Evolutionary conservation across 345 rosid species (phyloP).

Genomic region (Bretschneidera sinensis): DNA sequence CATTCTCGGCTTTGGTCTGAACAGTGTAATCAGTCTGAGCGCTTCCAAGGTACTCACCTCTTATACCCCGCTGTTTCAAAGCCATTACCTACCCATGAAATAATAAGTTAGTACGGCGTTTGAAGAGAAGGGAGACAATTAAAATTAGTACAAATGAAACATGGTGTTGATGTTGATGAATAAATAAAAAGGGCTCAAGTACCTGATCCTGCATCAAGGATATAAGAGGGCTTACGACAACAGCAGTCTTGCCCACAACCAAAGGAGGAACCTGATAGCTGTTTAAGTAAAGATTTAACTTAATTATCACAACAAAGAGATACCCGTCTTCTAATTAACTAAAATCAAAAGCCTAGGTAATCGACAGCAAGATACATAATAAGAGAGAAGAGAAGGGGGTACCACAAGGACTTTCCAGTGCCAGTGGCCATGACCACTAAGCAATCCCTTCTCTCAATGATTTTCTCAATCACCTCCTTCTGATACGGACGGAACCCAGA

Average conservation of each 20-base stretch:
- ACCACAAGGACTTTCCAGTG: constrained; percentile 51
- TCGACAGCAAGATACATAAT: not conserved
- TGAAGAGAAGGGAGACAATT: not conserved
- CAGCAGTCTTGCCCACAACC: too few relatives aligned
- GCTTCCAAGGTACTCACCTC: constrained; percentile 44
- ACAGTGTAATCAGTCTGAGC: constrained; percentile 38
- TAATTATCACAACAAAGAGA: too few relatives aligned
- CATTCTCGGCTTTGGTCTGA: constrained; percentile 30
- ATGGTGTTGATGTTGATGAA: too few relatives aligned
- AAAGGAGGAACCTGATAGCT: too few relatives aligned
- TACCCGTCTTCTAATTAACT: too few relatives aligned
- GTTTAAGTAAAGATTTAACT: too few relatives aligned
- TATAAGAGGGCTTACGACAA: too few relatives aligned
- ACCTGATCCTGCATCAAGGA: too few relatives aligned
- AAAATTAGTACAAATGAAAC: not conserved
- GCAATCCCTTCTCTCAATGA: constrained; percentile 30
- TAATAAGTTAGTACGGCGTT: not conserved
- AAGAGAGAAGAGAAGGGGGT: not conserved
- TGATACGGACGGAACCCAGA: constrained; percentile 36
- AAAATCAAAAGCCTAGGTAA: constrained; percentile 17
- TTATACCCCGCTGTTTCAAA: constrained; percentile 37
- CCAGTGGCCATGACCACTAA: constrained; percentile 53
- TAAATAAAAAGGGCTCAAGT: too few relatives aligned
- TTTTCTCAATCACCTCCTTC: constrained; percentile 37
- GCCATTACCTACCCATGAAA: constrained; percentile 31